Evolutionary conservation across 176 grass and related monocot genomes (phyloP).

Genomic region (Pharus latifolius): DNA sequence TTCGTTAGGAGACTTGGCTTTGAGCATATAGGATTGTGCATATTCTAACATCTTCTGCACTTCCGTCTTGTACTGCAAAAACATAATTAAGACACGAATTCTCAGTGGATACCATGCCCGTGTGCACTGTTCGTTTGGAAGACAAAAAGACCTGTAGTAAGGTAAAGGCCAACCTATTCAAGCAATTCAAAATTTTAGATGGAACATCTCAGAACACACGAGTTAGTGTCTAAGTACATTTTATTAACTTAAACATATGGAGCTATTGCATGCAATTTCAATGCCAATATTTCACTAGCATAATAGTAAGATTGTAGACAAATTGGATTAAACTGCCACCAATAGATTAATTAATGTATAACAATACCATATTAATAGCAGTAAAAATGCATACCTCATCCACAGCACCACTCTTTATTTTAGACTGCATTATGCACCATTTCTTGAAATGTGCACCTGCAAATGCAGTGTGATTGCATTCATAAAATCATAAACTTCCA

Average conservation of each 20-base stretch:
- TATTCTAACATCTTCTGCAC: conserved; percentile 60
- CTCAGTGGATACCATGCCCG: not conserved
- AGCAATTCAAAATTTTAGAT: too few relatives aligned
- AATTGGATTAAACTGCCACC: not conserved
- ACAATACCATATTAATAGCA: not conserved
- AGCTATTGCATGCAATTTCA: not conserved
- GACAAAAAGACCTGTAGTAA: not conserved
- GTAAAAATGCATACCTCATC: conserved; percentile 54
- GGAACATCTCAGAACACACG: not conserved
- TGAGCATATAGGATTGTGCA: conserved; percentile 44
- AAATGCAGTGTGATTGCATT: conserved; percentile 9
- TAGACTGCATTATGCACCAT: conserved; percentile 99
- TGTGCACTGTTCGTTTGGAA: not conserved
- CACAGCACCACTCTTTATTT: conserved; percentile 94
- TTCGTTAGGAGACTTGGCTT: conserved; percentile 25
- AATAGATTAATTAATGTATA: not conserved
- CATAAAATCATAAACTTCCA: not conserved
- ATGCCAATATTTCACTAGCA: not conserved
- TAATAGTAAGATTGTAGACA: not conserved
- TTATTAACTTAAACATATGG: not conserved
- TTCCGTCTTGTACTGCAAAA: conserved; percentile 79
- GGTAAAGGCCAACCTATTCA: too few relatives aligned
- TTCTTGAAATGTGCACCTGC: conserved; percentile 99
- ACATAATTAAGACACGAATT: not conserved
- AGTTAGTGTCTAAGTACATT: not conserved